Evolutionary conservation across 805 yeast species (phyloP), one percentile per base, ranked within the genome.

Genomic region (Nadsonia fulvescens): DNA sequence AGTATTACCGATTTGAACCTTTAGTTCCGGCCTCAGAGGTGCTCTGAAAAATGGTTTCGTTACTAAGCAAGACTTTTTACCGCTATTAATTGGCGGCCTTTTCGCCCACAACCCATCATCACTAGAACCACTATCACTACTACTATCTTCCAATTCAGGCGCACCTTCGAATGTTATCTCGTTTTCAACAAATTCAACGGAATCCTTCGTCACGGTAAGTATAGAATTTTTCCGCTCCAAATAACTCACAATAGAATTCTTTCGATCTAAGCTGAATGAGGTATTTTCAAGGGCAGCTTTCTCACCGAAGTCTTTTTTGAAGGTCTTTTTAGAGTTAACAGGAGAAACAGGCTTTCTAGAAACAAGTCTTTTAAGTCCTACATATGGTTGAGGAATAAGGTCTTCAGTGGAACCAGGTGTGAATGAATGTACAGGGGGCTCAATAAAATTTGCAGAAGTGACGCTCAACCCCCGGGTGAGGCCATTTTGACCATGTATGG

Each of bases 101-200:
- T 66, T 66, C 2, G 75, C 74, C 65, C 74, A 70, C 29, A 70
- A 52, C 2, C 64, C 74, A 24, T 58, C 71, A 26, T 63, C 71
- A 1, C 61, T 54, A 20, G 56, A 65, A n/a, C 58, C 53, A 10
- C 35, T 40, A n/a, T 34, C 41, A 17, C 35, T 39, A 25, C 44
- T 46, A 39, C 35, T 32, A 42, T 53, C 38, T 29, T 48, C 34
- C 22, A 65, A 49, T 4, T 41, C 54, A 0, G 93, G 89, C 1
- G 72, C 83, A 33, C 63, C 70, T n/a, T 65, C n/a, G n/a, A n/a
- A n/a, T n/a, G n/a, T n/a, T n/a, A 81, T 63, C 3, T 58, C 63
- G 39, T 76, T 77, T 36, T 81, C 93, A 23, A 58, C 61, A 49
- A 76, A n/a, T n/a, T n/a, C n/a, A n/a, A n/a, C n/a, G n/a, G n/a